These are phyloP conservation scores for Hypoxylon sp. DNA, from an alignment of 2,329 filamentous ascomycete species.

Conservation along the genomic window DNA sequence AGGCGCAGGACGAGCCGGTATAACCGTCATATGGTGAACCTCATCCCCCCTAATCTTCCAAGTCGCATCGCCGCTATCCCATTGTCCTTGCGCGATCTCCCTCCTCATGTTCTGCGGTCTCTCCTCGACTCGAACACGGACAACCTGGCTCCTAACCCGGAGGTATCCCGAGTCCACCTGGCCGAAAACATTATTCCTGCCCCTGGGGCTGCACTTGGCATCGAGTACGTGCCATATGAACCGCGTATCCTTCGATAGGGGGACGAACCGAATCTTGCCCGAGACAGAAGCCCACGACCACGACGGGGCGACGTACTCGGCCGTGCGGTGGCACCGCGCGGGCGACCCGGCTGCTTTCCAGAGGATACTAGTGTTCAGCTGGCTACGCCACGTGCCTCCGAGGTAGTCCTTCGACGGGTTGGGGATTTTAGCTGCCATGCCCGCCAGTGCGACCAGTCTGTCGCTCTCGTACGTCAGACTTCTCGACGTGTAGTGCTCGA, in stretches of 20 bases:
- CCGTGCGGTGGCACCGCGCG: background rate
- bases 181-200: conserved; percentile 1
- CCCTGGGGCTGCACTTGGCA: background rate
- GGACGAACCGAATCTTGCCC: conserved; percentile 7
- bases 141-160: background rate
- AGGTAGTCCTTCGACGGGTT: background rate
- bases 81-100: conserved; percentile 5
- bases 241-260: conserved; percentile 1
- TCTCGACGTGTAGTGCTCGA: conserved; percentile 8
- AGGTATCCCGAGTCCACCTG: conserved; percentile 4
- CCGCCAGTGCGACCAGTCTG: conserved; percentile 13
- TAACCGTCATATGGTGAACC: conserved; percentile 6
- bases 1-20: background rate
- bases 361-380: conserved; percentile 3
- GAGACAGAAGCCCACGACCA: conserved; percentile 18
- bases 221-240: conserved; percentile 11
- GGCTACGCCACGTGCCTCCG: conserved; percentile 10
- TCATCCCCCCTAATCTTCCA: conserved; percentile 1
- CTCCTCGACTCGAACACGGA: conserved; percentile 10
- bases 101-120: conserved; percentile 12
- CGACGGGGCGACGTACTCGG: conserved; percentile 7
- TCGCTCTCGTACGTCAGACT: conserved; percentile 7
- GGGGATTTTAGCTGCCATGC: background rate
- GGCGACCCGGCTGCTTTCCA: conserved; percentile 1
- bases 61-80: conserved; percentile 11